A percentile compares a stretch with the other conserved stretches of the same genome.
These are phyloP conservation scores for Neolentinus lepideus DNA, from an alignment of 1,284 basidiomycete genomes.

Conservation along the genomic window DNA sequence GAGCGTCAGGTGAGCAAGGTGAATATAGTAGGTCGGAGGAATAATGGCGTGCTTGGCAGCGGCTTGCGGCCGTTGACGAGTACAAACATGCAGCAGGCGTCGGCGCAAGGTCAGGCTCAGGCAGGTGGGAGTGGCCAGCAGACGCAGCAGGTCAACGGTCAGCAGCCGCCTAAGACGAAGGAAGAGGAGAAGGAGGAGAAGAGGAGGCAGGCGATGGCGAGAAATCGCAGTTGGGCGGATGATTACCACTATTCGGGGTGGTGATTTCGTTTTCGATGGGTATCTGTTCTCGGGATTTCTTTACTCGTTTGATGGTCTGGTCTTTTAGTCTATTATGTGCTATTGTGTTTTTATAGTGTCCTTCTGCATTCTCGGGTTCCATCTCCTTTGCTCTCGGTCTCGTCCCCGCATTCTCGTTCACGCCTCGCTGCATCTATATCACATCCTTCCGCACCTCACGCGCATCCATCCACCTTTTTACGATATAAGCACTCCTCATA, in stretches of 20 bases:
- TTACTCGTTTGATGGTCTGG: neutral
- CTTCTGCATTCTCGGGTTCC: neutral
- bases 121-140: slow-evolving; percentile 8
- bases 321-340: neutral
- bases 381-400: neutral
- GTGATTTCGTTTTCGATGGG: slow-evolving; percentile 23
- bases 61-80: slow-evolving; percentile 36
- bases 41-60: slow-evolving; percentile 21
- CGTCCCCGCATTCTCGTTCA: neutral
- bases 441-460: neutral
- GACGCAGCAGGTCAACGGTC: too few relatives aligned
- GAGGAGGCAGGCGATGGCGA: slow-evolving; percentile 36
- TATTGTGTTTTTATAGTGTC: neutral
- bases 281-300: neutral
- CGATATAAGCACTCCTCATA: neutral
- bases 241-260: slow-evolving; percentile 63
- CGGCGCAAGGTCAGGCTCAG: neutral
- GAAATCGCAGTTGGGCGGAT: slow-evolving; percentile 64
- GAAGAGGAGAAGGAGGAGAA: slow-evolving; percentile 29
- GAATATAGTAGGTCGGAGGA: slow-evolving; percentile 30
- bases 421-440: neutral
- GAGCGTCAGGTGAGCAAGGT: slow-evolving; percentile 66
- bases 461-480: neutral
- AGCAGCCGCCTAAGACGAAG: slow-evolving; percentile 17
- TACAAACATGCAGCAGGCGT: slow-evolving; percentile 10